phyloP scores from a whole-genome alignment of 2,329 filamentous ascomycete species.

The Paecilomyces fulvus region DNA sequence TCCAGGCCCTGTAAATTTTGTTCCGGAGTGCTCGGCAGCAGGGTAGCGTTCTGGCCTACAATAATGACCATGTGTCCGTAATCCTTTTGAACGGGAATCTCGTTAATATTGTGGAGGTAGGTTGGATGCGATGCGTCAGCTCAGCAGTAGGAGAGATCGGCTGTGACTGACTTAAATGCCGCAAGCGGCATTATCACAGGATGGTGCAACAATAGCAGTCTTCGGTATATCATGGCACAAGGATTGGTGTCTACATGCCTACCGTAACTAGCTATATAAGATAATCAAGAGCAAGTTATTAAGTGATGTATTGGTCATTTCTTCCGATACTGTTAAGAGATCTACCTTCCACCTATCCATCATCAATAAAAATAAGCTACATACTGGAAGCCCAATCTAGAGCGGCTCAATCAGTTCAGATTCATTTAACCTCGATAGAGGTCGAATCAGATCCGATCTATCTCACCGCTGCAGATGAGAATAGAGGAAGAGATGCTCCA shows the following conservation, averaged over 20 bases:
- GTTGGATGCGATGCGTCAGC: too few relatives aligned
- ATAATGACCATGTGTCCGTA: too few relatives aligned
- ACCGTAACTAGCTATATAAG: background rate
- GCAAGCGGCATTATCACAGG: too few relatives aligned
- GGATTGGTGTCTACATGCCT: background rate
- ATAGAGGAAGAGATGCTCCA: background rate
- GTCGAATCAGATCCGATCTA: constrained; percentile 4
- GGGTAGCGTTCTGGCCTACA: too few relatives aligned
- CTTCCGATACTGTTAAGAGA: constrained; percentile 2
- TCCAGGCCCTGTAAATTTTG: too few relatives aligned
- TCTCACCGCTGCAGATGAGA: constrained; percentile 4
- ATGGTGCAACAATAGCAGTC: too few relatives aligned
- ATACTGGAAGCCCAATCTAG: background rate
- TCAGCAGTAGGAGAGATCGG: too few relatives aligned
- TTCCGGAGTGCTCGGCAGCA: too few relatives aligned
- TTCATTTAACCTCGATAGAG: constrained; percentile 1
- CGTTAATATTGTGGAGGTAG: too few relatives aligned
- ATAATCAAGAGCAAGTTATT: background rate
- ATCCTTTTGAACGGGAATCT: too few relatives aligned
- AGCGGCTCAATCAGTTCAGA: background rate
- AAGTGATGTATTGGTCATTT: background rate
- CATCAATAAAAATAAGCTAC: constrained; percentile 1
- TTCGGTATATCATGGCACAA: background rate
- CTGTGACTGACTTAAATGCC: too few relatives aligned
- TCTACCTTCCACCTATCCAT: constrained; percentile 1